Evolutionary conservation across 2,329 filamentous ascomycete genomes (phyloP), one percentile per base, ranked within the genome.

Genomic region (Byssoonygena ceratinophila): DNA sequence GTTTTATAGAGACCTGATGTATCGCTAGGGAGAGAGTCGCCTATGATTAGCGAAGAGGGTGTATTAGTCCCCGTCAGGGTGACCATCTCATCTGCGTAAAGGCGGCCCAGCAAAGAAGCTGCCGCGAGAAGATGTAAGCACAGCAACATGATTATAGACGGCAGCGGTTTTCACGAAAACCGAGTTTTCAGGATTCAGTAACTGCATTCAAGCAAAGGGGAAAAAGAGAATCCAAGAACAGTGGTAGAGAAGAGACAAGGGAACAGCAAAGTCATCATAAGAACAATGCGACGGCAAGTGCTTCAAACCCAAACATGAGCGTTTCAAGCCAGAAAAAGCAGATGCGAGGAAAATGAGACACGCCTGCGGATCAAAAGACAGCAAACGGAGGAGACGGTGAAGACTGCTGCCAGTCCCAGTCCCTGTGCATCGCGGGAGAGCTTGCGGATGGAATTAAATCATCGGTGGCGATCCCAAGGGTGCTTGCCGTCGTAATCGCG

Each of bases 1-100:
- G 63, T 57, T 61, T 56, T 55, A 58, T 64, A 54, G 59, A 53
- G 53, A 8, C 39, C 46, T 16, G 45, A 51, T 62, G 53, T 59
- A 58, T 51, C 61, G 53, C 32, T 61, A 41, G 52, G 55, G 7
- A 46, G 14, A 11, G 43, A 20, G 22, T 29, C 36, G 18, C 20
- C 46, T 22, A 53, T 25, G 7, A 51, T 48, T n/a, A 54, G 16
- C 18, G 54, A 56, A 3, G 54, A 41, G 25, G 54, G 51, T 36
- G 54, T 39, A 22, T 52, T 53, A 1, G 51, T 53, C 29, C 54
- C 54, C 6, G 46, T 56, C 22, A 56, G 37, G 22, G 51, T 56
- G 29, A 45, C 18, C n/a, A 45, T 51, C 3, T 51, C 40, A 22
- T 41, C 46, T 29, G 40, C 39, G 5, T 23, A 39, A 25, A 36